A percentile compares a stretch with the other conserved stretches of the same genome.
phyloP scores from a whole-genome alignment of 495 filamentous ascomycete genomes.

The Penicillium nucicola region DNA sequence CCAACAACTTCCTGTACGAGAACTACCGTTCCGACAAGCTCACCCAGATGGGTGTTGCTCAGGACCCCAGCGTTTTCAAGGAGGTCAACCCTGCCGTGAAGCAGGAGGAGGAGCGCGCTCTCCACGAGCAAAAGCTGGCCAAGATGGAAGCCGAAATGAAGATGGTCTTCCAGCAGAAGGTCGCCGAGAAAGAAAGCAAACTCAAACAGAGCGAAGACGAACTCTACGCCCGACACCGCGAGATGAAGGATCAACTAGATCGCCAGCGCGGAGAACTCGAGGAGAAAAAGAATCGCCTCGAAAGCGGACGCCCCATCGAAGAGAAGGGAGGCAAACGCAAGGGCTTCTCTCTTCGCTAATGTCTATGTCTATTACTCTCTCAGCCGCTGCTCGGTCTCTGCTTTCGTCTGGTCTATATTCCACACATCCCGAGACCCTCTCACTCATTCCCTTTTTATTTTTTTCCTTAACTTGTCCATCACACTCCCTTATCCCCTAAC shows the following conservation, averaged over 20 bases:
- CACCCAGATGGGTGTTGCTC: slow-evolving; percentile 93
- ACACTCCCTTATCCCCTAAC: slow-evolving; percentile 37
- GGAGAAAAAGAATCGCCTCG: slow-evolving; percentile 92
- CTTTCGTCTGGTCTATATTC: slow-evolving; percentile 30
- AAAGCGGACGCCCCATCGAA: slow-evolving; percentile 91
- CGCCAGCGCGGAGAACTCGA: slow-evolving; percentile 90
- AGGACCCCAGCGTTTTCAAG: slow-evolving; percentile 99
- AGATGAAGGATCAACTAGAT: slow-evolving; percentile 99
- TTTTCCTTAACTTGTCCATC: slow-evolving; percentile 33
- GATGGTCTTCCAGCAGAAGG: slow-evolving; percentile 99
- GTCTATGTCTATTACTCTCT: neutral
- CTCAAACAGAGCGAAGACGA: slow-evolving; percentile 98
- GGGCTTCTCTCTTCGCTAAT: slow-evolving; percentile 95
- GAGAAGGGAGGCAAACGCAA: slow-evolving; percentile 83
- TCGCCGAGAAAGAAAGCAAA: slow-evolving; percentile 98
- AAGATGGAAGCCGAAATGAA: slow-evolving; percentile 99
- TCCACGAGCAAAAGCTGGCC: slow-evolving; percentile 98
- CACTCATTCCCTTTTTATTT: slow-evolving; percentile 32
- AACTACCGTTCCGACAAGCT: slow-evolving; percentile 99
- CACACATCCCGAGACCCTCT: slow-evolving; percentile 23
- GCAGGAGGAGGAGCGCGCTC: slow-evolving; percentile 95
- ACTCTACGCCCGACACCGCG: slow-evolving; percentile 92
- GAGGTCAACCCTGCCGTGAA: slow-evolving; percentile 99
- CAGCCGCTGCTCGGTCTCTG: slow-evolving; percentile 11
- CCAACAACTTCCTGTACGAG: slow-evolving; percentile 97